Conservation (phyloP, 495 filamentous ascomycete genomes). For the Jackrogersella minutella region DNA sequence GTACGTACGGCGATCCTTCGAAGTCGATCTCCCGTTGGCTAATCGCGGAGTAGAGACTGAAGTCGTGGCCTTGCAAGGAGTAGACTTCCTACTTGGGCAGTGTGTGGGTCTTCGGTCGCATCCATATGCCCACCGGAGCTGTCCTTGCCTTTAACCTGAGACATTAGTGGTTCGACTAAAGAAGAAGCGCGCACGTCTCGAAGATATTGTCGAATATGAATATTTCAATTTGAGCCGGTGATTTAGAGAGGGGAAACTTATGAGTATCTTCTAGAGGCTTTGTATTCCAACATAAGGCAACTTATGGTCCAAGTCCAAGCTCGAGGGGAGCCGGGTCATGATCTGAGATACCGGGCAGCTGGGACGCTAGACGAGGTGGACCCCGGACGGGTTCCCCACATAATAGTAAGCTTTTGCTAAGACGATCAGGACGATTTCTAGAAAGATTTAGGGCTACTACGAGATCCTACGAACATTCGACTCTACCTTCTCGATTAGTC, state of each 20-base stretch:
- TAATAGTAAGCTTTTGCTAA: constrained; percentile 11
- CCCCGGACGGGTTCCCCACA: constrained; percentile 10
- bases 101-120: constrained; percentile 15
- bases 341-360: constrained; percentile 7
- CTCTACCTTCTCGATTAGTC: no score
- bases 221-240: no score
- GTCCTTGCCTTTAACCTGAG: background rate
- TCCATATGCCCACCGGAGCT: constrained; percentile 15
- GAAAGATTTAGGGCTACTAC: no score
- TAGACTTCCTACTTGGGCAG: background rate
- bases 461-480: no score
- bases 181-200: background rate
- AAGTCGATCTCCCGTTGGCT: background rate
- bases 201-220: background rate
- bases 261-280: no score
- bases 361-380: constrained; percentile 23
- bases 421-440: background rate
- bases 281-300: background rate
- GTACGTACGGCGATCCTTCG: constrained; percentile 13
- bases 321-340: background rate
- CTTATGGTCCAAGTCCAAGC: background rate
- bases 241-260: no score
- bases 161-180: constrained; percentile 3
- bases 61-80: constrained; percentile 10
- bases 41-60: constrained; percentile 1